Base-by-base conservation (phyloP, 164 flowering plant species). In the Magnolia kwangsiensis region DNA sequence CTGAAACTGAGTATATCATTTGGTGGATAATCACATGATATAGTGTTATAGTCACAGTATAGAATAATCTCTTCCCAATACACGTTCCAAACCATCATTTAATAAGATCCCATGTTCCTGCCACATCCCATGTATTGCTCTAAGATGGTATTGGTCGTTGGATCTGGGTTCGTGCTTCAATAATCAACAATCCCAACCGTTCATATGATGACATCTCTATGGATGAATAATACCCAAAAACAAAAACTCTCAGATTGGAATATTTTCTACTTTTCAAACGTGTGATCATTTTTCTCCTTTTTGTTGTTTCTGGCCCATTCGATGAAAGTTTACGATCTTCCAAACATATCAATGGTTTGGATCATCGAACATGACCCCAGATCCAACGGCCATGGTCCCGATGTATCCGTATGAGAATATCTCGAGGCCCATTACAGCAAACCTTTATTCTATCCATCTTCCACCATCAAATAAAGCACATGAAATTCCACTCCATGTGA, bases 401-500 rank as follows among this genome's bases (percentile, higher is more conserved):
- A 16, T 55, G 18, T 16, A 55, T 55, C 61, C 61, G 6, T 11
- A 55, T 11, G 14, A 55, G 16, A 55, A 55, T 55, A 55, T 55
- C 16, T 55, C 13, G 16, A 16, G 61, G 18, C 18, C 18, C 18
- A 55, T 55, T 55, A 55, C 18, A 11, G 61, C 18, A 55, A 55
- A 11, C 61, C 16, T 55, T 55, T 11, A 55, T 55, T 55, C 61
- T 55, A 16, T 9, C 50, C 16, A 68, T 14, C 49, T 68, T 68
- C 4, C 20, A 10, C 7, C 50, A 18, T 29, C 16, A 31, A 66
- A 66, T 24, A 6, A 29, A 68, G 50, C 8, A 29, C 45, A 27
- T 68, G n/a, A 64, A 64, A 74, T 67, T 31, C 63, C 63, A 27
- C 18, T 51, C 51, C 72, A 20, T 58, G 27, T 37, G 74, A 27